Evolutionary conservation across 805 yeast species (phyloP).

Genomic region (Monosporozyma solicola): DNA sequence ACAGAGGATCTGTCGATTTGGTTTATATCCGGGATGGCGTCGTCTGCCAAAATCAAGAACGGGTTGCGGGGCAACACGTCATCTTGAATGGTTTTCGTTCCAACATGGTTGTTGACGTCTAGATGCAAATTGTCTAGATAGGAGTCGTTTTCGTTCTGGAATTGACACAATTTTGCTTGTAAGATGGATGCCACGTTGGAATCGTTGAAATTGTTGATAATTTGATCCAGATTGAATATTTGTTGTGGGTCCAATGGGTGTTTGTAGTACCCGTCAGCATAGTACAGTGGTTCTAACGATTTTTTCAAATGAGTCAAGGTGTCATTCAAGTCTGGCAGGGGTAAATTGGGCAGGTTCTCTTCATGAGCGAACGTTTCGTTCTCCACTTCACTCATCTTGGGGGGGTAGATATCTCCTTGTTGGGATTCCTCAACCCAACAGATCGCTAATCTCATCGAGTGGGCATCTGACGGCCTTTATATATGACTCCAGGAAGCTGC

Average conservation of each 20-base stretch:
- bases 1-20: slow-evolving; percentile 65
- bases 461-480: background rate
- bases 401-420: background rate
- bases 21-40: slow-evolving; percentile 53
- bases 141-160: slow-evolving; percentile 36
- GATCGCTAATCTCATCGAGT: no score
- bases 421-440: no score
- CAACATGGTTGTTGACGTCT: slow-evolving; percentile 35
- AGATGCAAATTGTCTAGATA: slow-evolving; percentile 45
- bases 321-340: slow-evolving; percentile 47
- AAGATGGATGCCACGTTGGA: slow-evolving; percentile 36
- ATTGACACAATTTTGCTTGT: slow-evolving; percentile 46
- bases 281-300: slow-evolving; percentile 52
- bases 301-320: slow-evolving; percentile 46
- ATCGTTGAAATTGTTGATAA: slow-evolving; percentile 38
- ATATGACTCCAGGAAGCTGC: background rate
- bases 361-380: slow-evolving; percentile 12
- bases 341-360: slow-evolving; percentile 42
- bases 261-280: slow-evolving; percentile 40
- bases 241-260: slow-evolving; percentile 22
- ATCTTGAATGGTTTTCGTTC: slow-evolving; percentile 55
- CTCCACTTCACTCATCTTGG: background rate
- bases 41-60: slow-evolving; percentile 63
- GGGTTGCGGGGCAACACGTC: slow-evolving; percentile 73
- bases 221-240: slow-evolving; percentile 31